These are phyloP conservation scores for Ganoderma resinaceum DNA, from an alignment of 1,284 basidiomycete genomes.

Conservation along the genomic window DNA sequence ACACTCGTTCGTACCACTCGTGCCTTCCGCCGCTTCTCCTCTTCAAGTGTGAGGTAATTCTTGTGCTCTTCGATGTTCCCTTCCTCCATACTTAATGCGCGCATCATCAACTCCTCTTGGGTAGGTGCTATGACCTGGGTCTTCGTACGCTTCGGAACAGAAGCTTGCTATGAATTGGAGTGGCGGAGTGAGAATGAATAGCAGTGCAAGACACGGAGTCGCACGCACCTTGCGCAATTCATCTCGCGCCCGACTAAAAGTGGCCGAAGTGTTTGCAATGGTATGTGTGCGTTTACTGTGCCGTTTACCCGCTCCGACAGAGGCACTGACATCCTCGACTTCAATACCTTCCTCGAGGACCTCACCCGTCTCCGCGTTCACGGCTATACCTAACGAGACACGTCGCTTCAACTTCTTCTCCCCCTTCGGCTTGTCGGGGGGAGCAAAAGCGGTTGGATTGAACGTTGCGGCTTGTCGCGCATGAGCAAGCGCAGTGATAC, in stretches of 20 bases:
- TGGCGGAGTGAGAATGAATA: background rate
- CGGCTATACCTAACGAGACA: constrained; percentile 58
- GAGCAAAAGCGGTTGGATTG: constrained; percentile 50
- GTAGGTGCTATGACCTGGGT: constrained; percentile 59
- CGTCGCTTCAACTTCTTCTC: constrained; percentile 53
- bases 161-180: constrained; percentile 9
- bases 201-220: background rate
- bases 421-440: constrained; percentile 39
- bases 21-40: constrained; percentile 79
- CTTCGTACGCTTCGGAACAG: constrained; percentile 65
- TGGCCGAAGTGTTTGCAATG: constrained; percentile 68
- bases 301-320: constrained; percentile 50
- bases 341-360: constrained; percentile 33
- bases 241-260: constrained; percentile 64
- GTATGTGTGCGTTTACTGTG: constrained; percentile 73
- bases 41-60: constrained; percentile 80
- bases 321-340: constrained; percentile 3
- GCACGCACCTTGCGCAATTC: constrained; percentile 63
- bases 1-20: constrained; percentile 66
- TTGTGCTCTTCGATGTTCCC: constrained; percentile 82
- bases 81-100: constrained; percentile 86
- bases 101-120: constrained; percentile 82
- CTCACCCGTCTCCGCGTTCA: constrained; percentile 66
- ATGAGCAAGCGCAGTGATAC: constrained; percentile 68
- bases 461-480: constrained; percentile 69